Percentiles rank a stretch among this genome's conserved stretches.
These are phyloP conservation scores for Nissolia schottii DNA, from an alignment of 306 rosid species.

Conservation along the genomic window DNA sequence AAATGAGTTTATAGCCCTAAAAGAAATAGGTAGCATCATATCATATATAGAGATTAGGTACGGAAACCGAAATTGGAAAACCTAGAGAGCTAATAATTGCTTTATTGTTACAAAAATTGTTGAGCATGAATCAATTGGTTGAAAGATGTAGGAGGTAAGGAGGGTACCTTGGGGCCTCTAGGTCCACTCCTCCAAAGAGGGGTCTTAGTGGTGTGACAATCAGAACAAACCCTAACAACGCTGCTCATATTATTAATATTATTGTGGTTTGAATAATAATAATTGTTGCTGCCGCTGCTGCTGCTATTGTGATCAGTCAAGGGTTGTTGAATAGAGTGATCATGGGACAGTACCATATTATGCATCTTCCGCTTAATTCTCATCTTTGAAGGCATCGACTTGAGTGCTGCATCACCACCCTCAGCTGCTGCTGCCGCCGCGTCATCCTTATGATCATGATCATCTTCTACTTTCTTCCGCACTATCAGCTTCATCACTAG, in stretches of 20 bases:
- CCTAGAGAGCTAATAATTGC: neutral
- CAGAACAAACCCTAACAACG: conserved; percentile 81
- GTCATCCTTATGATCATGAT: no score
- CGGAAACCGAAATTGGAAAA: neutral
- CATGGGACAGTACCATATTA: no score
- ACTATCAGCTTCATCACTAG: conserved; percentile 39
- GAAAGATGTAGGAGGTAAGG: no score
- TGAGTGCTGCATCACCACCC: conserved; percentile 25
- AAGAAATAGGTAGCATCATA: no score
- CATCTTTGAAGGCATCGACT: conserved; percentile 85
- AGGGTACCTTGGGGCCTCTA: conserved; percentile 80
- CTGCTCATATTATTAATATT: no score
- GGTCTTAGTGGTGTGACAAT: conserved; percentile 90
- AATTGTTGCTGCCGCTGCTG: conserved; percentile 33
- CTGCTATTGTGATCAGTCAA: conserved; percentile 42
- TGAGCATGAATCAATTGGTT: neutral
- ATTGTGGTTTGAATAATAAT: conserved; percentile 29
- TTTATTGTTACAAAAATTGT: neutral
- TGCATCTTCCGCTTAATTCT: conserved; percentile 69
- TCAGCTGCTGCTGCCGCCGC: no score
- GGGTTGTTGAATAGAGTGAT: conserved; percentile 25
- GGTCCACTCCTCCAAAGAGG: conserved; percentile 99
- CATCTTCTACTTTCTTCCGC: conserved; percentile 41
- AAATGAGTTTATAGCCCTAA: no score
- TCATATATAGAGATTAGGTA: no score